Conservation (phyloP, 495 filamentous ascomycete species). For the Parathielavia hyrcaniae region DNA sequence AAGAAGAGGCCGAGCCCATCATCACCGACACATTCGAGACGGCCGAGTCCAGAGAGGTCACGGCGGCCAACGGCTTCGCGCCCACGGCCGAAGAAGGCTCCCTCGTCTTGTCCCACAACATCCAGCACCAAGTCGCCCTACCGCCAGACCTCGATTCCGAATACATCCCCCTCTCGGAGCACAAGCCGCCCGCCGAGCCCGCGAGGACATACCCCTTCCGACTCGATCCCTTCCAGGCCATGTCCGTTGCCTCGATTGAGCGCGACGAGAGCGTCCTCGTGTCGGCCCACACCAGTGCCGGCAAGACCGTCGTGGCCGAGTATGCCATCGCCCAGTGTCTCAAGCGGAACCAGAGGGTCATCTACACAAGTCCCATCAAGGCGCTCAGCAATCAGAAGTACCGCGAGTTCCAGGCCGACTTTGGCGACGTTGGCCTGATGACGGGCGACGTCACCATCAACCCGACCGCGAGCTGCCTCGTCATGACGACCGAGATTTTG, state of each 20-base stretch:
- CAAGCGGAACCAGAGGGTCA: slow-evolving; percentile 93
- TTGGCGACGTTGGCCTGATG: slow-evolving; percentile 97
- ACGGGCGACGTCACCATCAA: slow-evolving; percentile 99
- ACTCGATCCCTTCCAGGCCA: slow-evolving; percentile 92
- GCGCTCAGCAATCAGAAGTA: slow-evolving; percentile 98
- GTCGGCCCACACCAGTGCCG: slow-evolving; percentile 93
- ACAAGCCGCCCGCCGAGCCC: slow-evolving; percentile 76
- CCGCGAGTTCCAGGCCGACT: slow-evolving; percentile 88
- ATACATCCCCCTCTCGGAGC: slow-evolving; percentile 86
- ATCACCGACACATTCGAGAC: slow-evolving; percentile 93
- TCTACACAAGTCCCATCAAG: slow-evolving; percentile 99
- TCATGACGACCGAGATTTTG: slow-evolving; percentile 99
- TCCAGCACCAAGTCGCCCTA: slow-evolving; percentile 93
- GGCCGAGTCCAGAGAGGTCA: slow-evolving; percentile 85
- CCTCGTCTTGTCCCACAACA: slow-evolving; percentile 87
- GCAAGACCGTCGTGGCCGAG: slow-evolving; percentile 96
- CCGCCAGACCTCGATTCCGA: slow-evolving; percentile 77
- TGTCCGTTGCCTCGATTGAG: slow-evolving; percentile 88
- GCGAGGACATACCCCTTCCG: slow-evolving; percentile 80
- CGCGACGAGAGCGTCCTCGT: slow-evolving; percentile 93
- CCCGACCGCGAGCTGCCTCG: slow-evolving; percentile 91
- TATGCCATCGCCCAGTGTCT: slow-evolving; percentile 98
- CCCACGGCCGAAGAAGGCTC: slow-evolving; percentile 52
- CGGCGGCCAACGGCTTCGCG: slow-evolving; percentile 74
- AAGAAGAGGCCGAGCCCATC: slow-evolving; percentile 69